A percentile compares a stretch with the other conserved stretches of the same genome.
phyloP scores from a whole-genome alignment of 805 yeast species.

The Myxozyma vanderwaltii region DNA sequence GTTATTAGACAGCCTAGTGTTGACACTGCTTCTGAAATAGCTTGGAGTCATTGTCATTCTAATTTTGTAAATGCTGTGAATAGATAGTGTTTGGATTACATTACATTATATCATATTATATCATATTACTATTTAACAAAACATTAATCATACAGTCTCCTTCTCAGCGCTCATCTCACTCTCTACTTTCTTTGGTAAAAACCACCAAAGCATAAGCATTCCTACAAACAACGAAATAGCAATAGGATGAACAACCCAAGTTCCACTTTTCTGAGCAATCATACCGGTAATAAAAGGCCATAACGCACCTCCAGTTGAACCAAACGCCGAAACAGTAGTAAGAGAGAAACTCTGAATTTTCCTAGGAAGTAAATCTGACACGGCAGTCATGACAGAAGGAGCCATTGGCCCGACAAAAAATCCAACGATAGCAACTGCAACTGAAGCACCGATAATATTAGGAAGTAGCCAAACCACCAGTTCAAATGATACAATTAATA shows the following conservation, averaged over 20 bases:
- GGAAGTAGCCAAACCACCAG: conserved; percentile 55
- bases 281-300: conserved; percentile 67
- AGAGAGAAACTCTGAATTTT: conserved; percentile 65
- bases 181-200: conserved; percentile 9
- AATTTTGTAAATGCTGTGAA: neutral
- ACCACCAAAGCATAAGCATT: conserved; percentile 37
- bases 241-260: conserved; percentile 37
- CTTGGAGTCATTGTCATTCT: neutral
- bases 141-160: neutral
- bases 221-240: conserved; percentile 33
- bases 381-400: conserved; percentile 68
- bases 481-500: conserved; percentile 45
- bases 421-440: conserved; percentile 55
- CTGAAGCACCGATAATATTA: conserved; percentile 49
- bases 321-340: conserved; percentile 74
- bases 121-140: too few species aligned
- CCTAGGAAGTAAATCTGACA: conserved; percentile 62
- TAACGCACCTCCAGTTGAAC: conserved; percentile 81
- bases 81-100: neutral
- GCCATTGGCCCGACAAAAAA: conserved; percentile 67
- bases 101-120: too few species aligned
- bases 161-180: neutral
- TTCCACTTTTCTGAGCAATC: conserved; percentile 41
- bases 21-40: too few species aligned
- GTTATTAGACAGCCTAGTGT: conserved; percentile 14